A percentile compares a stretch with the other conserved stretches of the same genome.
Evolutionary conservation across 257 asterid genomes (phyloP).

Genomic region (Phtheirospermum japonicum): DNA sequence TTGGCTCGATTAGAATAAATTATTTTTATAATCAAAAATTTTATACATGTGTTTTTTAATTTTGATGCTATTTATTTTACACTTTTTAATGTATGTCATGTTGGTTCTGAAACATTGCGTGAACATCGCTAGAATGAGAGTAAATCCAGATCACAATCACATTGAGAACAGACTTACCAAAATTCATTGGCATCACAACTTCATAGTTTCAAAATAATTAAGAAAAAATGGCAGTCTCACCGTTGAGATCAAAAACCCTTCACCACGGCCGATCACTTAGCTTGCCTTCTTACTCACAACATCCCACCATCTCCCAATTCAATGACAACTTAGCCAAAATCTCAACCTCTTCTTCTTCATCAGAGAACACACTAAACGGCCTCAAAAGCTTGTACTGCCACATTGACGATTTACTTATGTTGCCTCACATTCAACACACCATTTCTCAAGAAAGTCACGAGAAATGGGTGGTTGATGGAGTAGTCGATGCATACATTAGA

Average conservation of each 20-base stretch:
- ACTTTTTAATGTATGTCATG: no score
- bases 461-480: no score
- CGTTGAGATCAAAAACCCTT: constrained; percentile 37
- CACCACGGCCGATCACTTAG: constrained; percentile 49
- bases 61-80: no score
- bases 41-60: no score
- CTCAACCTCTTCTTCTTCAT: constrained; percentile 28
- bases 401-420: constrained; percentile 29
- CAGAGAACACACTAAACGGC: constrained; percentile 14
- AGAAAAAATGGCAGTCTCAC: constrained; percentile 45
- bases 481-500: no score
- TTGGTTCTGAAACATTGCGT: no score
- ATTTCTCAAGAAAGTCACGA: constrained; percentile 29
- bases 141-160: no score
- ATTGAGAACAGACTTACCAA: no score
- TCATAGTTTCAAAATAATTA: no score
- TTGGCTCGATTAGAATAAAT: no score
- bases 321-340: constrained; percentile 30
- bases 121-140: no score
- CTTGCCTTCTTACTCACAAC: constrained; percentile 32
- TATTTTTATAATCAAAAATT: no score
- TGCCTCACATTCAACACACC: constrained; percentile 29
- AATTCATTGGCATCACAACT: background rate
- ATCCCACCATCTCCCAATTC: constrained; percentile 30
- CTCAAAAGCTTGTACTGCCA: constrained; percentile 27